Evolutionary conservation across 2,329 filamentous ascomycete species (phyloP).

Genomic region (Pseudocercospora ulei): DNA sequence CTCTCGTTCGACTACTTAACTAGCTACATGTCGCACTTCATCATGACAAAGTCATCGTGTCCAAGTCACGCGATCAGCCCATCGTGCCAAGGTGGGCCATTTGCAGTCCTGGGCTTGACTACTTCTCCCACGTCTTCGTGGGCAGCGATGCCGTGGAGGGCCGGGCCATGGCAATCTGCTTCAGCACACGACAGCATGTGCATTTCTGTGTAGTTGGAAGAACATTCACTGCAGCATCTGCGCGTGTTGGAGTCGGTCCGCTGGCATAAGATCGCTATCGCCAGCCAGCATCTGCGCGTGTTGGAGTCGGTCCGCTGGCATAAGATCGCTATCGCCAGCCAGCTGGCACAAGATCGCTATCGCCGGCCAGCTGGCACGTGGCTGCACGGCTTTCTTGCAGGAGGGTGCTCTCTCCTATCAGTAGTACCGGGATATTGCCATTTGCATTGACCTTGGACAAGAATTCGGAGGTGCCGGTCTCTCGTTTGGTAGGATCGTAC

Average conservation of each 20-base stretch:
- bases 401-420: slow-evolving; percentile 13
- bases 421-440: slow-evolving; percentile 17
- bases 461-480: slow-evolving; percentile 14
- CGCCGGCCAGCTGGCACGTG: slow-evolving; percentile 16
- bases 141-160: too few relatives aligned
- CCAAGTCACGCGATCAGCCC: too few relatives aligned
- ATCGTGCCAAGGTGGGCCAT: too few relatives aligned
- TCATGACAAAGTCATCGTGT: too few relatives aligned
- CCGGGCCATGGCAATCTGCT: too few relatives aligned
- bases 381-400: slow-evolving; percentile 19
- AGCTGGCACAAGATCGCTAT: slow-evolving; percentile 14
- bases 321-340: slow-evolving; percentile 9
- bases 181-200: too few relatives aligned
- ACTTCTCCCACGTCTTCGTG: too few relatives aligned
- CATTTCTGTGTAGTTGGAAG: too few relatives aligned
- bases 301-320: slow-evolving; percentile 13
- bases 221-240: slow-evolving; percentile 21
- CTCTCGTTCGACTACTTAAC: too few relatives aligned
- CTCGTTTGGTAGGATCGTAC: slow-evolving; percentile 14
- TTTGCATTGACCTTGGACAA: slow-evolving; percentile 15
- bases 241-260: slow-evolving; percentile 9
- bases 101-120: too few relatives aligned
- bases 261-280: slow-evolving; percentile 10
- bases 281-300: slow-evolving; percentile 17
- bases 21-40: too few relatives aligned